A percentile compares a stretch with the other conserved stretches of the same genome.
These are phyloP conservation scores for Cyclostephanos tholiformis DNA, from an alignment of 108 stramenopile genomes.

Conservation along the genomic window DNA sequence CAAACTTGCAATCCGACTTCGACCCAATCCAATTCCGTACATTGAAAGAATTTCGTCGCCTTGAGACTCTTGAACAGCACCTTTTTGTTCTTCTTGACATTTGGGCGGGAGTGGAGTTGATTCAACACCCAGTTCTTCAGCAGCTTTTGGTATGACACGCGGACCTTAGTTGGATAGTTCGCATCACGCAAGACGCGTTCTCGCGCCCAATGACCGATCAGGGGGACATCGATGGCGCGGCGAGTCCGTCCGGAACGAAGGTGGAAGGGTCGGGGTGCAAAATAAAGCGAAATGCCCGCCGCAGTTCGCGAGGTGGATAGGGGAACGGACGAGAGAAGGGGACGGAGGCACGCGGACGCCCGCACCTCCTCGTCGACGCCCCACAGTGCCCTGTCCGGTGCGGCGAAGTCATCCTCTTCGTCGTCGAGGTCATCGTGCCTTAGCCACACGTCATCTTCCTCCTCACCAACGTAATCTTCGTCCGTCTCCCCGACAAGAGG, in stretches of 20 bases:
- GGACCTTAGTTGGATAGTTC: slow-evolving; percentile 98
- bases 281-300: slow-evolving; percentile 94
- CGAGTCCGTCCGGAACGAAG: slow-evolving; percentile 91
- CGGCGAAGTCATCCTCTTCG: slow-evolving; percentile 41
- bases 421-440: slow-evolving; percentile 53
- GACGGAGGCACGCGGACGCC: slow-evolving; percentile 53
- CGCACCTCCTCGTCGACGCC: slow-evolving; percentile 55
- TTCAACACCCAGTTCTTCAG: slow-evolving; percentile 98
- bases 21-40: slow-evolving; percentile 99
- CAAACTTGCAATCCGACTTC: slow-evolving; percentile 98
- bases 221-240: slow-evolving; percentile 94
- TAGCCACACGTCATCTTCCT: slow-evolving; percentile 71
- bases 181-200: slow-evolving; percentile 84
- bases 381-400: slow-evolving; percentile 53
- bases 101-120: slow-evolving; percentile 88
- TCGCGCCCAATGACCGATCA: slow-evolving; percentile 95
- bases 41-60: slow-evolving; percentile 99
- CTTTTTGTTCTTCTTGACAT: slow-evolving; percentile 91
- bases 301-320: slow-evolving; percentile 74
- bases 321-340: slow-evolving; percentile 64
- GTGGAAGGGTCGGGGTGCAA: slow-evolving; percentile 97
- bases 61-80: slow-evolving; percentile 95
- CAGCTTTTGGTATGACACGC: slow-evolving; percentile 98
- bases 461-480: slow-evolving; percentile 61
- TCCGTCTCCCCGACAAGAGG: slow-evolving; percentile 85